These are phyloP conservation scores for Dentipellis fragilis DNA, from an alignment of 768 basidiomycete species.

Conservation along the genomic window DNA sequence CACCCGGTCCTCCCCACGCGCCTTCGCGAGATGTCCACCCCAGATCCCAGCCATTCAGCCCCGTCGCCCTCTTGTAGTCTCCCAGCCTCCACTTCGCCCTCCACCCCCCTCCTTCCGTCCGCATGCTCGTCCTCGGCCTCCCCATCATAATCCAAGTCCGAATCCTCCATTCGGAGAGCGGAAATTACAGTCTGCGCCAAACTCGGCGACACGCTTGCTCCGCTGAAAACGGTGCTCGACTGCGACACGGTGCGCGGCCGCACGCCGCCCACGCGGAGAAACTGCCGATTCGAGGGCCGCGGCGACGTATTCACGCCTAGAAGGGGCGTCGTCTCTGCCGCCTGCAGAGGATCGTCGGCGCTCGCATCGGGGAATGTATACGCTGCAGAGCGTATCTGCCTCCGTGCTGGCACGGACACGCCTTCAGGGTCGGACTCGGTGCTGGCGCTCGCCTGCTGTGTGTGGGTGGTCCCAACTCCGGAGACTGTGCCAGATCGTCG, in stretches of 20 bases:
- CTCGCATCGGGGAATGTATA: conserved; percentile 17
- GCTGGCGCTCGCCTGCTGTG: conserved; percentile 15
- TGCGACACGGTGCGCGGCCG: conserved; percentile 50
- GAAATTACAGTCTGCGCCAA: conserved; percentile 62
- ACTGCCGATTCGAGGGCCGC: conserved; percentile 16
- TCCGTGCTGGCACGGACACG: not conserved
- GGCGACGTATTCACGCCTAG: conserved; percentile 15
- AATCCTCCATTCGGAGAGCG: conserved; percentile 48
- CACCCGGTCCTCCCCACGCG: conserved; percentile 3
- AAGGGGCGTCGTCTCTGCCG: conserved; percentile 41
- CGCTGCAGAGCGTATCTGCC: conserved; percentile 10
- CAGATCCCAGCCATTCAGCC: conserved; percentile 1
- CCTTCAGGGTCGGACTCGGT: conserved; percentile 26
- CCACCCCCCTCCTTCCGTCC: conserved; percentile 5
- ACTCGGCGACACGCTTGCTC: conserved; percentile 46
- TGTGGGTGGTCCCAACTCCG: conserved; percentile 21
- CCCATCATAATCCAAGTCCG: conserved; percentile 27
- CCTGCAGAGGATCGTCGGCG: conserved; percentile 15
- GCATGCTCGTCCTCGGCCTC: conserved; percentile 17
- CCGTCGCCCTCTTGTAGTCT: not conserved
- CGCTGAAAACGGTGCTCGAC: conserved; percentile 38
- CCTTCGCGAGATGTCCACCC: conserved; percentile 7
- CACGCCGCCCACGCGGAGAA: conserved; percentile 8
- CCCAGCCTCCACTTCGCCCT: not conserved
- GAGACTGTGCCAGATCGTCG: conserved; percentile 22